Evolutionary conservation across 306 rosid species (phyloP).

Genomic region (Cicer chorassanicum): DNA sequence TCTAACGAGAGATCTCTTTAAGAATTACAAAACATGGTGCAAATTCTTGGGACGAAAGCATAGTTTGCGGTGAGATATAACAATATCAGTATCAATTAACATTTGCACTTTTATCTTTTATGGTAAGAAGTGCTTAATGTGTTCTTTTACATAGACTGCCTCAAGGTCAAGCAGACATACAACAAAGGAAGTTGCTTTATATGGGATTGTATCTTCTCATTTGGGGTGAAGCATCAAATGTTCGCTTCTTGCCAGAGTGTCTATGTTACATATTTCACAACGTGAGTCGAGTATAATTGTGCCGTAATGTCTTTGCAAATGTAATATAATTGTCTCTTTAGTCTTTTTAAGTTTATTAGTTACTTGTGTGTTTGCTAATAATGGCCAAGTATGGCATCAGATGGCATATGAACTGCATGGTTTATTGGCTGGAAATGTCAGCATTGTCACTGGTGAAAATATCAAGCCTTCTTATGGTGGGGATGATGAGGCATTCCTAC

Average conservation of each 20-base stretch:
- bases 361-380: conserved; percentile 42
- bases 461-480: conserved; percentile 99
- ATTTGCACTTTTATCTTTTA: conserved; percentile 29
- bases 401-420: conserved; percentile 99
- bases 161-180: conserved; percentile 83
- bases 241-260: conserved; percentile 96
- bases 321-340: conserved; percentile 23
- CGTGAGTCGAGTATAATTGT: conserved; percentile 56
- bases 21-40: conserved; percentile 92
- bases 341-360: conserved; percentile 1
- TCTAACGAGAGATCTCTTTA: conserved; percentile 73
- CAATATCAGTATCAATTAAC: conserved; percentile 30
- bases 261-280: conserved; percentile 90
- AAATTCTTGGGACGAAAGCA: conserved; percentile 85
- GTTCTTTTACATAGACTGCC: conserved; percentile 66
- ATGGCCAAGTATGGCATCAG: conserved; percentile 52
- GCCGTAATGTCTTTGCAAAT: conserved; percentile 31
- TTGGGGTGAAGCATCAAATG: conserved; percentile 95
- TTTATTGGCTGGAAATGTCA: conserved; percentile 96
- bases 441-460: conserved; percentile 97
- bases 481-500: conserved; percentile 91
- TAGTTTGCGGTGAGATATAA: conserved; percentile 75
- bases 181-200: conserved; percentile 90
- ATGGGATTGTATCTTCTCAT: conserved; percentile 95
- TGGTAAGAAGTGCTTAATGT: conserved; percentile 42